Evolutionary conservation across 345 rosid species (phyloP), one percentile per base, ranked within the genome.

Genomic region (Eucalyptus rudis): DNA sequence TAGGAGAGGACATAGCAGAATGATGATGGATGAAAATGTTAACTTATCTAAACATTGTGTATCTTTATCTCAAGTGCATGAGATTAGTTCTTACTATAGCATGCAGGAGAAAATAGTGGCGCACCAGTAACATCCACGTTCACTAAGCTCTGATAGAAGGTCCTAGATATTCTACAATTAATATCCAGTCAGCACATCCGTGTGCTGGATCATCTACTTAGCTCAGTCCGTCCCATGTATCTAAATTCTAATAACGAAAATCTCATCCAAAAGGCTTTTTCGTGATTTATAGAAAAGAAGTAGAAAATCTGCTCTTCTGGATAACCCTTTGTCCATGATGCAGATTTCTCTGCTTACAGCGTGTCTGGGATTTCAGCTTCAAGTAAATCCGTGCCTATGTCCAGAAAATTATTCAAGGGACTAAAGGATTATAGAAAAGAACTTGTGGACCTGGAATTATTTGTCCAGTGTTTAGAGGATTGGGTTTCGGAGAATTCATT

Each of bases 311-410:
- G 83, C 83, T 36, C 47, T 76, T 76, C 45, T 36, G 25, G 44
- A 76, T 76, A 76, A 76, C 83, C 47, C 43, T 92, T 92, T 85
- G 83, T 52, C 7, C 88, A 68, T 36, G 52, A 87, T 89, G 91
- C 94, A 93, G 97, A 91, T 87, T 81, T 93, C 66, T 95, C 96
- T 58, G 51, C 87, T 90, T 90, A 36, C 79, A 93, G 95, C 88
- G 71, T 91, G 81, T 92, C 95, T 89, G 93, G 93, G 45, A 86
- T 93, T 88, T 93, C 95, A 49, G 87, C 91, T 86, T 91, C 95
- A 76, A 94, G 93, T 93, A 92, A 93, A 86, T 86, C 56, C 49
- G 50, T 89, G 89, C 90, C 93, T 79, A 66, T 90, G 84, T 94
- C 94, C 25, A 92, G 94, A 92, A 94, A 92, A 87, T 52, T 89